Evolutionary conservation across 768 basidiomycete species (phyloP), one percentile per base, ranked within the genome.

Genomic region (Rhodocollybia butyracea): DNA sequence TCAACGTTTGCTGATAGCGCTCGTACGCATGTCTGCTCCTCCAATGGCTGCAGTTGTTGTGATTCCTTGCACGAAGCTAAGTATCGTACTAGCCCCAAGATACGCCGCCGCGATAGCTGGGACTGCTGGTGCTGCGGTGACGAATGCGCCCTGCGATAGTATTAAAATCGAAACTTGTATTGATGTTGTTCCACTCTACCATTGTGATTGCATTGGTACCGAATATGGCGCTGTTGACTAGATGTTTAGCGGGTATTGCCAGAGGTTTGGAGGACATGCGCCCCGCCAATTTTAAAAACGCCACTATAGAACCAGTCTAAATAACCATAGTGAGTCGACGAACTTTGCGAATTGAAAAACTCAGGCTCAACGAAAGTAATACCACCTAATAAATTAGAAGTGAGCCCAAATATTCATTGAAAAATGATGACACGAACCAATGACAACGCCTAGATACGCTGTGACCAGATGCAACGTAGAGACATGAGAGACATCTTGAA

Each of bases 1-100:
- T n/a, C 50, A 39, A 19, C n/a, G 45, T 15, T 15, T 17, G 11
- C 13, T 15, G 24, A n/a, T 21, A 19, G 7, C 11, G 26, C 17
- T 8, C 17, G 54, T 63, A 92, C 91, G 92, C 92, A 94, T 94
- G 65, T 94, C 92, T 26, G 92, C 92, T 11, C 92, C 92, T 48
- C 92, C 92, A 59, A 94, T 91, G n/a, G 92, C 89, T 12, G 92
- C 88, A 8, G 91, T 93, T 2, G 89, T 90, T 0, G 92, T 94
- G 68, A 78, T 89, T 4, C 92, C 92, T 65, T 91, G 91, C 58
- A 89, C 78, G 70, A 94, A 94, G 64, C 89, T 92, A 51, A 94
- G 73, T 2, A 83, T 58, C 1, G 92, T 76, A 61, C 89, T 93
- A 17, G 79, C 79, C 39, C 85, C 81, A 1, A 94, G 75, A 71